Evolutionary conservation across 164 flowering plant genomes (phyloP).

Genomic region (Litsea cubeba): DNA sequence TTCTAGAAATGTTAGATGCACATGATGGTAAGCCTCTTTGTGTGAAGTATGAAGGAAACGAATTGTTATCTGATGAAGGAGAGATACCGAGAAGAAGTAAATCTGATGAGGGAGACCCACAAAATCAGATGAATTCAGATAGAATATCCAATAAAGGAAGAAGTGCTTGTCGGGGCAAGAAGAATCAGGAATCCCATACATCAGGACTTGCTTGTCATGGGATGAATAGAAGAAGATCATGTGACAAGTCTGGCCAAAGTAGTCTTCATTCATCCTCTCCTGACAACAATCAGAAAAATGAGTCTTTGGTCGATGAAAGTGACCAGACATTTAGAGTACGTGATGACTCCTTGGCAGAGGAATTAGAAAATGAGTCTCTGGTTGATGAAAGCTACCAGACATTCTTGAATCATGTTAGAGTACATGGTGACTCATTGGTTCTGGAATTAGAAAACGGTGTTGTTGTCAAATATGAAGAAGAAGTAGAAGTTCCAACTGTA

Average conservation of each 20-base stretch:
- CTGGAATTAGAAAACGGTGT: constrained; percentile 13
- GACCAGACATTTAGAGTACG: constrained; percentile 15
- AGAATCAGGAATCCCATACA: constrained; percentile 3
- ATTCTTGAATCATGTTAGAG: constrained; percentile 18
- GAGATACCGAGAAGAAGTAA: neutral
- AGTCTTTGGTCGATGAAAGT: constrained; percentile 19
- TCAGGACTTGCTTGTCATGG: neutral
- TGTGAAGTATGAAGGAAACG: constrained; percentile 22
- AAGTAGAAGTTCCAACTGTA: constrained; percentile 12
- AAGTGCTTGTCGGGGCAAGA: neutral
- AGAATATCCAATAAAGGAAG: neutral
- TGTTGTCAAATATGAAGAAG: constrained; percentile 14
- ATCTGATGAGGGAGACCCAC: constrained; percentile 2
- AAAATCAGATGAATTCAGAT: neutral
- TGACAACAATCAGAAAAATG: neutral
- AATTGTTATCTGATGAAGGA: neutral
- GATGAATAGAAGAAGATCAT: neutral
- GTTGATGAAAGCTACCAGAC: constrained; percentile 29
- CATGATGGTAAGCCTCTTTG: constrained; percentile 3
- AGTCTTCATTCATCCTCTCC: neutral
- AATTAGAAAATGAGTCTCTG: neutral
- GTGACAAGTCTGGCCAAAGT: neutral
- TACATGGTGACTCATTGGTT: constrained; percentile 8
- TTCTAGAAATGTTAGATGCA: constrained; percentile 17
- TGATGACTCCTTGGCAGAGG: constrained; percentile 10